These are phyloP conservation scores for Nemania sp. DNA, from an alignment of 2,329 filamentous ascomycete species.

Conservation along the genomic window DNA sequence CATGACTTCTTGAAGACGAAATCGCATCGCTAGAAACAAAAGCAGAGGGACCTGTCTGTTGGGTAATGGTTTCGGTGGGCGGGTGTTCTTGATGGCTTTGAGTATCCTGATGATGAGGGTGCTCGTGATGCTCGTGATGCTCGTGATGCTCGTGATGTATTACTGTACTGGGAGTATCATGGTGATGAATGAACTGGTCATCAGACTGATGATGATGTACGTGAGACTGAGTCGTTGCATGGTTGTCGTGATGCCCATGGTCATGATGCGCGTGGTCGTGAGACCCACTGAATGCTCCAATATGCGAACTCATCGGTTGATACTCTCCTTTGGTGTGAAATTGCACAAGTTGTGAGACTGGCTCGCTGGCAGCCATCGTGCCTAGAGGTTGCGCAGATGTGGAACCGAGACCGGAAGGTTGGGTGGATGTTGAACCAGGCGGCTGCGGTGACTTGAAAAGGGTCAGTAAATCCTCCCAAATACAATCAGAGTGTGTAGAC, in stretches of 20 bases:
- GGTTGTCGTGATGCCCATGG: slow-evolving; percentile 22
- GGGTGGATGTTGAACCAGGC: slow-evolving; percentile 6
- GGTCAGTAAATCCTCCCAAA: slow-evolving; percentile 26
- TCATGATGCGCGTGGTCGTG: slow-evolving; percentile 35
- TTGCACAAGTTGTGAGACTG: slow-evolving; percentile 49
- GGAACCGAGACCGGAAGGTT: not conserved
- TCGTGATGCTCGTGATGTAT: slow-evolving; percentile 9
- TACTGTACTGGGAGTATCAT: slow-evolving; percentile 21
- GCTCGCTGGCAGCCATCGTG: not conserved
- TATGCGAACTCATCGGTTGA: slow-evolving; percentile 40
- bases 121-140: slow-evolving; percentile 8
- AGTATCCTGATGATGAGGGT: slow-evolving; percentile 17
- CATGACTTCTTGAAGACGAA: slow-evolving; percentile 44
- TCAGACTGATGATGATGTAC: slow-evolving; percentile 17
- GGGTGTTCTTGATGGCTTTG: slow-evolving; percentile 27
- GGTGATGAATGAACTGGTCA: slow-evolving; percentile 1
- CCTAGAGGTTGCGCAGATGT: not conserved
- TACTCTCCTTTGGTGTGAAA: slow-evolving; percentile 61
- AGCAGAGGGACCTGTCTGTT: slow-evolving; percentile 30
- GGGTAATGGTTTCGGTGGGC: slow-evolving; percentile 29
- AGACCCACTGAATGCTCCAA: slow-evolving; percentile 42
- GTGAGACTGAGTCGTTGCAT: slow-evolving; percentile 27
- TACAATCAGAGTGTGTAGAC: slow-evolving; percentile 2
- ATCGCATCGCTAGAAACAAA: slow-evolving; percentile 32
- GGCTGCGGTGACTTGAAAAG: slow-evolving; percentile 27